Evolutionary conservation across 495 filamentous ascomycete genomes (phyloP), one percentile per base, ranked within the genome.

Genomic region (Cercophora sp.): DNA sequence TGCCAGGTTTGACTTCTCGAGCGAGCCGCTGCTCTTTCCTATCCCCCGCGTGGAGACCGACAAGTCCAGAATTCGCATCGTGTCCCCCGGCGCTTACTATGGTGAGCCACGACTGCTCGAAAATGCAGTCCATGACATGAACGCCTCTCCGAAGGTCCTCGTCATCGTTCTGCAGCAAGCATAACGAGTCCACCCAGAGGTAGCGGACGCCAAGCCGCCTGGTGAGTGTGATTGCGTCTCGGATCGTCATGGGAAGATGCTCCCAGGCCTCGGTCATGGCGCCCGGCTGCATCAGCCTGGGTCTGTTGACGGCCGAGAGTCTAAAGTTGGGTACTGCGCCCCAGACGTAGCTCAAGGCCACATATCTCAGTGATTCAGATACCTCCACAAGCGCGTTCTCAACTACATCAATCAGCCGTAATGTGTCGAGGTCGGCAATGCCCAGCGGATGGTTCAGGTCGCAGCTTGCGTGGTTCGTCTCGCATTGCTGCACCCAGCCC

Each of bases 111-210:
- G 51, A 40, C 1, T 45, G 5, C 39, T 58, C 56, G 35, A 50
- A 58, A 8, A 58, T 55, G 9, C 22, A 1, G 24, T 58, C 56
- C 56, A 58, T 58, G 4, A 54, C 51, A 10, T 50, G 32, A 18
- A 58, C 44, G 20, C 56, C 56, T 2, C n/a, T 8, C 11, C 8
- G 2, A 2, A 55, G 10, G 16, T 55, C 56, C 4, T 43, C 27
- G 13, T 29, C 51, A 18, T 58, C 56, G 31, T 56, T 37, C 32
- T 60, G 57, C 4, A 48, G 22, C 18, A 56, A 27, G 39, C 57
- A 60, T 8, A 61, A n/a, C 3, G 53, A 13, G 37, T 55, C 53
- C 1, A 49, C 44, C 53, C 53, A 61, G 16, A 61, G 54, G 39
- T 57, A 61, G 8, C 39, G 48, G 15, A 36, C 11, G 6, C 54